Evolutionary conservation across 176 grass and related monocot genomes (phyloP).

Genomic region (Phoenix dactylifera): DNA sequence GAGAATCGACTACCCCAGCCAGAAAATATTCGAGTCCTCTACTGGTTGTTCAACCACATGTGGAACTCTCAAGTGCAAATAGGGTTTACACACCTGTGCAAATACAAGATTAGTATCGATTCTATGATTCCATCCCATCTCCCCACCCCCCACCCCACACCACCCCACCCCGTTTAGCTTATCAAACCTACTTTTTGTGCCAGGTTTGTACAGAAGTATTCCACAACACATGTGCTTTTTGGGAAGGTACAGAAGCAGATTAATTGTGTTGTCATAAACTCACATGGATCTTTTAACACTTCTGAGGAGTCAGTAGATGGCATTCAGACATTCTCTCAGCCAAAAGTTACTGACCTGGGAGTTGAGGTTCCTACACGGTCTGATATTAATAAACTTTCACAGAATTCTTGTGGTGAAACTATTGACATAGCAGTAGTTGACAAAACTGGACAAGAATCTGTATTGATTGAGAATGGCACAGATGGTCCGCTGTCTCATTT

Average conservation of each 20-base stretch:
- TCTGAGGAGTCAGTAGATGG: conserved; percentile 4
- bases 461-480: conserved; percentile 14
- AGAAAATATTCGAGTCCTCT: no score
- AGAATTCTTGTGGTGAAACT: conserved; percentile 2
- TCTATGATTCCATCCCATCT: no score
- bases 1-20: no score
- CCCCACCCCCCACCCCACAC: no score
- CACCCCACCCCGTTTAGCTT: background rate
- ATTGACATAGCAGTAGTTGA: conserved; percentile 15
- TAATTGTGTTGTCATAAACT: conserved; percentile 33
- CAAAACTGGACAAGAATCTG: conserved; percentile 9
- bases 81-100: no score
- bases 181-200: conserved; percentile 10
- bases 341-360: no score
- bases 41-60: no score
- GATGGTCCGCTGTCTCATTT: conserved; percentile 5
- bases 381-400: no score
- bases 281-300: conserved; percentile 4
- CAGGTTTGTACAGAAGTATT: conserved; percentile 53
- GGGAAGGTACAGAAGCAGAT: conserved; percentile 64
- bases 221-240: conserved; percentile 28
- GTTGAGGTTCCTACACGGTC: no score
- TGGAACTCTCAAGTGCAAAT: no score
- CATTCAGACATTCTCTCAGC: no score
- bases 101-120: no score